Evolutionary conservation across 108 stramenopile species (phyloP), one percentile per base, ranked within the genome.

Genomic region (Fragilariopsis cylindrus): DNA sequence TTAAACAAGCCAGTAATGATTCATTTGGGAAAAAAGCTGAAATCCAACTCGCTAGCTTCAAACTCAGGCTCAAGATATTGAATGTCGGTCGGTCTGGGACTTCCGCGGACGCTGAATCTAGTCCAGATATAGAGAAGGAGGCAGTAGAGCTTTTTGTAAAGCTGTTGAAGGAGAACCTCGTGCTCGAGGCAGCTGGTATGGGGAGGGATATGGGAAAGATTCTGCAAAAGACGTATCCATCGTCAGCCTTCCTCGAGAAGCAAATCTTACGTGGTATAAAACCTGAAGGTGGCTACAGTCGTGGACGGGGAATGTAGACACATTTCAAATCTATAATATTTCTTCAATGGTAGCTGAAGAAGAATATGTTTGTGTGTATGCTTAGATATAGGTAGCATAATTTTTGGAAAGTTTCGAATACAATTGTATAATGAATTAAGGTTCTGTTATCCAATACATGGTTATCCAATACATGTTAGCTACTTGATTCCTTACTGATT

Each of bases 11-110:
- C 42, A 65, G 70, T 3, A 58, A 77, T 4, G 11, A 55, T 16
- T 64, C 60, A 11, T 60, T 81, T 21, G 70, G 45, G 21, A 56
- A 48, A 48, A 87, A 82, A 56, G 85, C 83, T 18, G 58, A 70
- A 47, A 41, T 72, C 4, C 85, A 85, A 39, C 45, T 73, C 12
- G 53, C 18, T 11, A 76, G 82, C 58, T 53, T 85, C 13, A 50
- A 71, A 44, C 70, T 84, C 12, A 67, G 77, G 7, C 50, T 7
- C 60, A 49, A 64, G 11, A 44, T 73, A 4, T 52, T 30, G 0
- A 50, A 0, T 69, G 0, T 50, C 69, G 7, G 11, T 12, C n/a
- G 49, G 8, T 16, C 41, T 12, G 71, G 55, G 4, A 18, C 7
- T 2, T 39, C 58, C 47, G 9, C 21, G 44, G 21, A 69, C 7